Base-by-base conservation (phyloP, 129 eudicot genomes). In the Deinandra increscens region DNA sequence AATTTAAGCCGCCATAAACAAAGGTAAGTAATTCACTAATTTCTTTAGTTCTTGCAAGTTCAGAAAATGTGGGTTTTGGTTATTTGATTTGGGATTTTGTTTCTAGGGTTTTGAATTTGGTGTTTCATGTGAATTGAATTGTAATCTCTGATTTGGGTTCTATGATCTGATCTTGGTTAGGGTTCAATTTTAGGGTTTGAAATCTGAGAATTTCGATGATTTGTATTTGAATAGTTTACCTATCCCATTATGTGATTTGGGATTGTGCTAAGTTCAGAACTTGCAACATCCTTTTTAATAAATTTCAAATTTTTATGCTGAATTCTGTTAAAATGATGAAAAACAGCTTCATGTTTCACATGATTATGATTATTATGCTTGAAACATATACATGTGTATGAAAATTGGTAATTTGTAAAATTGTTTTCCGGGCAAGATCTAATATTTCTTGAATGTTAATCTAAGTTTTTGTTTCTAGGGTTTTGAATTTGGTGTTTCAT, bases 1-100 rank as follows among this genome's bases (percentile, higher is more conserved):
- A 68, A 76, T 68, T 76, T 69, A 51, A 76, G 41, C 60, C 69
- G 43, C 54, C 34, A 8, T 76, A 46, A 60, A 68, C 23, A 59
- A 60, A 76, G 81, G 81, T 76, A 26, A 26, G 81, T 76, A 26
- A 26, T 26, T 26, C 1, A 26, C 31, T 26, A 50, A 29, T 18
- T 60, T 7, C 64, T 22, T 31, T 18, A 0, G 36, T n/a, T 49
- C 11, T 45, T 33, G 41, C 17, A 6, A 34, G 49, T 73, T 53
- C 11, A 7, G 14, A 13, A 22, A 55, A 31, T 60, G 36, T 45
- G 69, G 65, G 68, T 19, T 75, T 75, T 75, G 41, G 55, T 15
- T 19, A 9, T 13, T 54, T 72, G 70, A 64, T 58, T 19, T 45
- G 73, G 38, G 73, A 6, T 6, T 34, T 67, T 4, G 0, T 48